Evolutionary conservation across 352 stramenopile genomes (phyloP).

Genomic region (Pythium guiyangense): DNA sequence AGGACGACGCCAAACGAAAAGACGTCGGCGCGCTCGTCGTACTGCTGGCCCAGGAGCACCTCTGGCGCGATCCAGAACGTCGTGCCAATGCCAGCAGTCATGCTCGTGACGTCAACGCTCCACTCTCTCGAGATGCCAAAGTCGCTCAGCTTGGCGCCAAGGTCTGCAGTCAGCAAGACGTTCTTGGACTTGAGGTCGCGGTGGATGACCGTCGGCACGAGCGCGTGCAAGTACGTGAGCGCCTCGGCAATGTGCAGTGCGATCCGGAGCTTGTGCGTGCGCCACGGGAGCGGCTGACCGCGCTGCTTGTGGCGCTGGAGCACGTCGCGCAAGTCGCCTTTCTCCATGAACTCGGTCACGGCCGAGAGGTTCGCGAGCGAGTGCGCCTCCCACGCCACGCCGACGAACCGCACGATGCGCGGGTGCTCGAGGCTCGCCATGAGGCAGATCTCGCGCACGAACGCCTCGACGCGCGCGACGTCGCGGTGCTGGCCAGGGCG

Average conservation of each 20-base stretch:
- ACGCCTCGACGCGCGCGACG: constrained; percentile 52
- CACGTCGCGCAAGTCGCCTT: constrained; percentile 57
- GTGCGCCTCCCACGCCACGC: constrained; percentile 64
- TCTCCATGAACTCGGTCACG: constrained; percentile 74
- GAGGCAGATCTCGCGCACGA: too few species aligned
- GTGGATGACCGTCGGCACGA: constrained; percentile 72
- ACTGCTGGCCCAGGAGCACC: too few species aligned
- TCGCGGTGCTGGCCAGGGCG: constrained; percentile 39
- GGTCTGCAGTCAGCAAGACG: constrained; percentile 50
- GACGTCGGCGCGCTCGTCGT: too few species aligned
- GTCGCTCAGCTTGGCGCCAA: constrained; percentile 74
- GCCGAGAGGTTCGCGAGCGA: constrained; percentile 44
- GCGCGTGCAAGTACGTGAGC: constrained; percentile 61
- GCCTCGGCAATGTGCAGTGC: constrained; percentile 51
- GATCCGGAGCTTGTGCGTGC: constrained; percentile 46
- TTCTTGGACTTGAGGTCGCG: constrained; percentile 80
- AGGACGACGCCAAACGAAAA: too few species aligned
- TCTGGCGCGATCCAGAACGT: too few species aligned
- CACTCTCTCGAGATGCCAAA: constrained; percentile 65
- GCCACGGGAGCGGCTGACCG: constrained; percentile 52
- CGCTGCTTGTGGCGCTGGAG: constrained; percentile 38
- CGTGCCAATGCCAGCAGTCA: too few species aligned
- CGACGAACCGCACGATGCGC: constrained; percentile 65
- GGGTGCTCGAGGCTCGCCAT: constrained; percentile 53
- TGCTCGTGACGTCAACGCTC: constrained; percentile 43